phyloP scores from a whole-genome alignment of 129 eudicot species.

The Logfia minima region DNA sequence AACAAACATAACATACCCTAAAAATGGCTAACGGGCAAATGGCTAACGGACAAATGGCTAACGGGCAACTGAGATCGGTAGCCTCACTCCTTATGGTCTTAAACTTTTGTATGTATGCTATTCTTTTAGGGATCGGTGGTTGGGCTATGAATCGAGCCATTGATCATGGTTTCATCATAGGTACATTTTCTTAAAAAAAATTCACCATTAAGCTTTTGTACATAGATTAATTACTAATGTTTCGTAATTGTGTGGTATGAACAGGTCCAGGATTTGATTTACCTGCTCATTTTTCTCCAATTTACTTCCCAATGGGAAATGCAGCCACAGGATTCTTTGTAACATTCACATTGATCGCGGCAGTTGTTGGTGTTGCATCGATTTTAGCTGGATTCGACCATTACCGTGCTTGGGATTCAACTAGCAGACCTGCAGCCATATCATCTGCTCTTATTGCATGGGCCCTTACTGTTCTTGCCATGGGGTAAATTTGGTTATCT shows the following conservation, averaged over 20 bases:
- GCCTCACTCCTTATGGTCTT: constrained; percentile 64
- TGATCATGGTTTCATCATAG: constrained; percentile 85
- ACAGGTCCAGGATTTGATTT: constrained; percentile 74
- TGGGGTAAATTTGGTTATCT: constrained; percentile 58
- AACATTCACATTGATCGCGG: constrained; percentile 70
- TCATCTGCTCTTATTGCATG: constrained; percentile 85
- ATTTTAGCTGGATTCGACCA: constrained; percentile 65
- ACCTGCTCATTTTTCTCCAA: constrained; percentile 96
- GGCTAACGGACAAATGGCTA: neutral
- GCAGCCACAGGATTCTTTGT: constrained; percentile 97
- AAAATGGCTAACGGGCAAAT: constrained; percentile 46
- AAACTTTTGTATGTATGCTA: constrained; percentile 85
- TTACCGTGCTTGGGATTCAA: constrained; percentile 55
- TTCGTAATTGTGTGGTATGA: constrained; percentile 9
- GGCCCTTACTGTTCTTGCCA: constrained; percentile 83
- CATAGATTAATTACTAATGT: neutral
- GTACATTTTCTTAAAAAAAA: constrained; percentile 41
- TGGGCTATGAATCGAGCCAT: constrained; percentile 90
- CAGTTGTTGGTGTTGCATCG: constrained; percentile 86
- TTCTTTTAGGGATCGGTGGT: constrained; percentile 80
- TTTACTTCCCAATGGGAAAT: constrained; percentile 94
- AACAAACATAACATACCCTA: neutral
- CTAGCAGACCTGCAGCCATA: constrained; percentile 72
- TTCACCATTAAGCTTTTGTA: too few relatives aligned
- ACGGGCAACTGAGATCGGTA: constrained; percentile 45